phyloP scores from a whole-genome alignment of 106 monocot species.

The Posidonia australis region DNA sequence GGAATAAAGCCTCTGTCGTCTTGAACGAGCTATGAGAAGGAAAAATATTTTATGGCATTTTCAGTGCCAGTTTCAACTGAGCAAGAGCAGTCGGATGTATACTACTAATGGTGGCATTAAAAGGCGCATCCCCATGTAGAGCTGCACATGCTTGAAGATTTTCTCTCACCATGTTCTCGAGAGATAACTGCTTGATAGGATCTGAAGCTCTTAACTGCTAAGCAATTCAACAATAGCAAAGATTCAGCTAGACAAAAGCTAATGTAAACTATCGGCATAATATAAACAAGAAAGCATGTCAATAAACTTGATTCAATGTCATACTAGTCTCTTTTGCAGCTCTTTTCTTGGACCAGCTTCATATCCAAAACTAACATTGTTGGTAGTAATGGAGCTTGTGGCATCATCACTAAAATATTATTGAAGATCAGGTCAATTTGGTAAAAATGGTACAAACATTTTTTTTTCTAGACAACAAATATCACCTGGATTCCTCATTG shows the following conservation, averaged over 20 bases:
- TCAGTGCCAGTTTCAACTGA: constrained; percentile 81
- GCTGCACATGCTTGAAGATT: constrained; percentile 79
- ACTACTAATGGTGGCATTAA: constrained; percentile 73
- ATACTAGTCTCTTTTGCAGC: constrained; percentile 65
- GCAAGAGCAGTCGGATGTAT: constrained; percentile 93
- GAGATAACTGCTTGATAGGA: constrained; percentile 73
- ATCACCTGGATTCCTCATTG: constrained; percentile 69
- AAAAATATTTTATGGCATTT: constrained; percentile 28
- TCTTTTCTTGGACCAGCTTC: constrained; percentile 58
- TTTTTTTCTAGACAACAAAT: neutral
- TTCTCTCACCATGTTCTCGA: constrained; percentile 70
- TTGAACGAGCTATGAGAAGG: too few relatives aligned
- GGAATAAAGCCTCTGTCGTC: neutral
- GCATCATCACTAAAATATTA: constrained; percentile 29
- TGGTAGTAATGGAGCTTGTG: constrained; percentile 38
- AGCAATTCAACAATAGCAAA: neutral
- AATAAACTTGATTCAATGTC: neutral
- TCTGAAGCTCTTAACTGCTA: constrained; percentile 85
- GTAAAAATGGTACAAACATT: neutral
- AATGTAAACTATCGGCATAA: neutral
- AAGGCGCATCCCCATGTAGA: constrained; percentile 69
- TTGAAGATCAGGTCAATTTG: constrained; percentile 3
- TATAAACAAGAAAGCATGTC: neutral
- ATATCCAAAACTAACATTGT: constrained; percentile 37
- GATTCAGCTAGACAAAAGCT: neutral